Conservation (phyloP, 257 asterid species). For the Nyctanthes arbortristis region DNA sequence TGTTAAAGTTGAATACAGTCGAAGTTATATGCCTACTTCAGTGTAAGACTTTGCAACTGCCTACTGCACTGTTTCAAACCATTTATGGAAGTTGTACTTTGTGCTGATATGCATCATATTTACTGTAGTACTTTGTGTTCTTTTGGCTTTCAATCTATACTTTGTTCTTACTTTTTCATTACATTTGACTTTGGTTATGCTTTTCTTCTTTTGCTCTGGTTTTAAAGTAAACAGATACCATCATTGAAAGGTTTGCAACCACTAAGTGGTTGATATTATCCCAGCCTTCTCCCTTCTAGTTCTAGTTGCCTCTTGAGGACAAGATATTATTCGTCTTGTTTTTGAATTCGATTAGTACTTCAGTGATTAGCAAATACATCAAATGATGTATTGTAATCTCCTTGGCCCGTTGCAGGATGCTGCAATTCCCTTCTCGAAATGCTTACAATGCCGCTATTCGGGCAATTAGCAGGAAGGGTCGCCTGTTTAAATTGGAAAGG, state of each 20-base stretch:
- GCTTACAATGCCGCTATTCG: conserved; percentile 45
- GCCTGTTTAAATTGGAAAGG: conserved; percentile 48
- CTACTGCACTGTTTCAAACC: not conserved
- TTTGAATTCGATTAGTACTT: not conserved
- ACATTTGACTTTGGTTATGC: not conserved
- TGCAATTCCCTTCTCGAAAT: conserved; percentile 56
- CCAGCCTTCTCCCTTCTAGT: not conserved
- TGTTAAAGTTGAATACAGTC: conserved; percentile 58
- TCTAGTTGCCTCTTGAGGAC: not conserved
- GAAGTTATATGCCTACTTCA: conserved; percentile 32
- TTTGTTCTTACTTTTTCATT: not conserved
- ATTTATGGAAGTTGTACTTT: conserved; percentile 1
- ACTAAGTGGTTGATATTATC: not conserved
- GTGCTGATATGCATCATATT: not conserved
- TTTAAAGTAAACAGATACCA: not conserved
- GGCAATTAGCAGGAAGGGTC: conserved; percentile 55
- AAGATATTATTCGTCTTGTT: not conserved
- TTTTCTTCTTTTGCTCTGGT: not conserved
- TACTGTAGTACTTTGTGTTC: conserved; percentile 13
- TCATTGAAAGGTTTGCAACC: not conserved
- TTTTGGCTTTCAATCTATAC: not conserved
- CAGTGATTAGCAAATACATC: not conserved
- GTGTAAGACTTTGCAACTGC: conserved; percentile 48
- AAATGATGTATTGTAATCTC: conserved; percentile 1
- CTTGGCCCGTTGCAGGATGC: conserved; percentile 43